Evolutionary conservation across 257 asterid genomes (phyloP).

Genomic region (Jacaranda mimosifolia): DNA sequence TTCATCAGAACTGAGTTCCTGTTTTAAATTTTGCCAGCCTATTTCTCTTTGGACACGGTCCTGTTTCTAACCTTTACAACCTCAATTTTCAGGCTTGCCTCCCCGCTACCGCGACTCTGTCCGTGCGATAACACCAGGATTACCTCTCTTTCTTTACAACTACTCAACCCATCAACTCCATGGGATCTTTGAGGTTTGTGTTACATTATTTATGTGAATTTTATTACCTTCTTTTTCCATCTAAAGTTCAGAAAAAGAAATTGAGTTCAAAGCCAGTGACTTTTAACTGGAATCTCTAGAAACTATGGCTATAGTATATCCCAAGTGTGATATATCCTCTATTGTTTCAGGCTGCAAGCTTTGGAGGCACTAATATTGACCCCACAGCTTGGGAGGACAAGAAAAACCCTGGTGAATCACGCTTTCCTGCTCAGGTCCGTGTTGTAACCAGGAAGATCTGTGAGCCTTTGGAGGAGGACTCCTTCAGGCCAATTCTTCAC

Average conservation of each 20-base stretch:
- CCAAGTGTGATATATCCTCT: neutral
- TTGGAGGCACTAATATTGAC: constrained; percentile 93
- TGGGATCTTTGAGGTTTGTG: constrained; percentile 88
- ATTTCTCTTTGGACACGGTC: neutral
- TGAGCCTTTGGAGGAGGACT: constrained; percentile 94
- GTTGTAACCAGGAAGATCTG: constrained; percentile 83
- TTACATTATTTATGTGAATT: neutral
- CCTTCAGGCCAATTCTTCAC: constrained; percentile 96
- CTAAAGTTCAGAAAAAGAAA: too few species aligned
- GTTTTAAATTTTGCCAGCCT: neutral
- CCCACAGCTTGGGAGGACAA: constrained; percentile 99
- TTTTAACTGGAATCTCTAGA: too few species aligned
- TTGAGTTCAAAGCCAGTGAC: neutral
- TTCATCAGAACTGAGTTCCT: neutral
- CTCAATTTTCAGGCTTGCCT: constrained; percentile 72
- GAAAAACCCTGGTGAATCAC: constrained; percentile 89
- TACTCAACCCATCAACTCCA: constrained; percentile 96
- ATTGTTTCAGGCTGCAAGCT: constrained; percentile 80
- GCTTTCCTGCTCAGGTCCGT: constrained; percentile 98
- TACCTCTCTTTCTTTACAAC: constrained; percentile 90
- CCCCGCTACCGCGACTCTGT: constrained; percentile 95
- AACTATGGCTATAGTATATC: neutral
- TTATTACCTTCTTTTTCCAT: neutral
- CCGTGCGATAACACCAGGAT: constrained; percentile 89
- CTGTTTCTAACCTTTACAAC: neutral